A percentile compares a stretch with the other conserved stretches of the same genome.
These are phyloP conservation scores for Ogataea populi-albae DNA, from an alignment of 805 yeast genomes.

Conservation along the genomic window DNA sequence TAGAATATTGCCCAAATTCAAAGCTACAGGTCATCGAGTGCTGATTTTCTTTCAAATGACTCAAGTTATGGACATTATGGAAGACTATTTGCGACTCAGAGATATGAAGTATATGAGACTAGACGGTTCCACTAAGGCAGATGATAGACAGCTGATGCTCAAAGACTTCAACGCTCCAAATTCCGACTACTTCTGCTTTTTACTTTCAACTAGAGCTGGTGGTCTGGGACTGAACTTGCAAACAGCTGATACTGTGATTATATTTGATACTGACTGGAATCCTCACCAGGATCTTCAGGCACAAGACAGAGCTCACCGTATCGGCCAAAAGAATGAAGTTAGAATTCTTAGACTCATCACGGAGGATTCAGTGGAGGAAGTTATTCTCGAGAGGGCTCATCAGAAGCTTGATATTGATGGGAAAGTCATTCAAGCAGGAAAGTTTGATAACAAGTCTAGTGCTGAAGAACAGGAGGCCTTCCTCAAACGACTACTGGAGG, in stretches of 20 bases:
- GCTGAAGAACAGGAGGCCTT: constrained; percentile 85
- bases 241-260: constrained; percentile 84
- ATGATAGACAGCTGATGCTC: constrained; percentile 74
- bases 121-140: constrained; percentile 83
- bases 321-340: constrained; percentile 86
- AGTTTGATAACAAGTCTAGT: constrained; percentile 81
- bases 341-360: constrained; percentile 77
- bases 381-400: constrained; percentile 76
- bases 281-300: constrained; percentile 92
- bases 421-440: constrained; percentile 89
- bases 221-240: constrained; percentile 84
- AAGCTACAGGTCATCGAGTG: constrained; percentile 72
- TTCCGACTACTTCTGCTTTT: constrained; percentile 75
- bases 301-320: constrained; percentile 87
- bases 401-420: constrained; percentile 85
- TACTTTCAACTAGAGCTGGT: constrained; percentile 84
- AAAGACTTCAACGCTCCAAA: constrained; percentile 71
- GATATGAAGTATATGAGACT: constrained; percentile 70
- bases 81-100: constrained; percentile 68
- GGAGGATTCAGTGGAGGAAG: constrained; percentile 80
- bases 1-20: constrained; percentile 70
- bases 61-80: constrained; percentile 87
- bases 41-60: constrained; percentile 87
- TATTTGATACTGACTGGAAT: constrained; percentile 88
- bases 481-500: constrained; percentile 66